Evolutionary conservation across 1,139 yeast species (phyloP).

Genomic region (Sugiyamaella sp.): DNA sequence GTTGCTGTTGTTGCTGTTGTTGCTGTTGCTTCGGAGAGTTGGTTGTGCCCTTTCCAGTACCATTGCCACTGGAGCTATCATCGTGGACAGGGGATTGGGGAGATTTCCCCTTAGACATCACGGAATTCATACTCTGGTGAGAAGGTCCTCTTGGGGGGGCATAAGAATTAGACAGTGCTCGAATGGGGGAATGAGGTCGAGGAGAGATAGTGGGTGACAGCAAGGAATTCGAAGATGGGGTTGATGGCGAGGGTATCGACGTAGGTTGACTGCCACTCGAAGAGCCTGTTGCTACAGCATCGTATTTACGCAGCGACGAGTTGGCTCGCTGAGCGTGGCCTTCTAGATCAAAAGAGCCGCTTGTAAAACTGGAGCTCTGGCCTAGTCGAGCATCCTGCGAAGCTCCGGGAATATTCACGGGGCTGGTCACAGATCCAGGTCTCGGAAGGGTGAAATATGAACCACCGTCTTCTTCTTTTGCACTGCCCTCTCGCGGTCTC

Average conservation of each 20-base stretch:
- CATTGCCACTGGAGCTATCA: slow-evolving; percentile 5
- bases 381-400: no score
- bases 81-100: slow-evolving; percentile 13
- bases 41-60: slow-evolving; percentile 4
- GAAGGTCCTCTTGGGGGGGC: slow-evolving; percentile 37
- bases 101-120: slow-evolving; percentile 1
- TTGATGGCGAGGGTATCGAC: background rate
- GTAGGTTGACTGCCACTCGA: background rate
- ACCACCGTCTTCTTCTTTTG: slow-evolving; percentile 11
- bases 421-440: slow-evolving; percentile 2
- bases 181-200: slow-evolving; percentile 30
- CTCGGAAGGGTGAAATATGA: slow-evolving; percentile 12
- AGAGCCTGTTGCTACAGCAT: slow-evolving; percentile 1
- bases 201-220: slow-evolving; percentile 3
- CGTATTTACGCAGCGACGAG: slow-evolving; percentile 7
- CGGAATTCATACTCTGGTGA: slow-evolving; percentile 10
- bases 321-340: slow-evolving; percentile 10
- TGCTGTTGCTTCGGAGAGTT: slow-evolving; percentile 19
- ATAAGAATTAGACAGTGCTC: slow-evolving; percentile 38
- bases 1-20: slow-evolving; percentile 14
- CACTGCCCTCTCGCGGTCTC: background rate
- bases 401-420: background rate
- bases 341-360: slow-evolving; percentile 2
- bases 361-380: background rate
- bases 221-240: background rate